These are phyloP conservation scores for Epichloe elymi DNA, from an alignment of 2,329 filamentous ascomycete genomes.

Conservation along the genomic window DNA sequence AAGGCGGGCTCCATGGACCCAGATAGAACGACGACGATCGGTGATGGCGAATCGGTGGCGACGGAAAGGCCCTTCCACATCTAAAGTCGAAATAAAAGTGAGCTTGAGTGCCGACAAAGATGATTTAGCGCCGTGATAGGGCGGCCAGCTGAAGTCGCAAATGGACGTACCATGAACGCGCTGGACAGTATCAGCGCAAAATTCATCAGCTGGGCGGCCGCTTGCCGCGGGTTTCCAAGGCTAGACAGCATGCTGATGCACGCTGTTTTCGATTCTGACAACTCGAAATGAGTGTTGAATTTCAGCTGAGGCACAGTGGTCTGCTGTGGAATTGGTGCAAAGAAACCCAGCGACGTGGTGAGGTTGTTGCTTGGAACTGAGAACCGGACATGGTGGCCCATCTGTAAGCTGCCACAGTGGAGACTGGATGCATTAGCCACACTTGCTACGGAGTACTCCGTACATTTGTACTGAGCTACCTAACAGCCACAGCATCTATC, in stretches of 20 bases:
- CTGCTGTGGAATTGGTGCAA: not conserved
- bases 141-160: not conserved
- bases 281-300: not conserved
- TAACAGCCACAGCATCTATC: not conserved
- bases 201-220: constrained; percentile 72
- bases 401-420: not conserved
- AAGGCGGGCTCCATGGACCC: constrained; percentile 79
- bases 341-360: not conserved
- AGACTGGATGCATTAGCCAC: not conserved
- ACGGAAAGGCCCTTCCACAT: constrained; percentile 85
- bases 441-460: not conserved
- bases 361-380: constrained; percentile 4
- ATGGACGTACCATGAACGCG: constrained; percentile 65
- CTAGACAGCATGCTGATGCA: constrained; percentile 47
- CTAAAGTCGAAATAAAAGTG: constrained; percentile 18
- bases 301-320: not conserved
- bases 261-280: not conserved
- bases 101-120: too few relatives aligned
- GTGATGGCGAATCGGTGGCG: constrained; percentile 58
- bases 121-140: not conserved
- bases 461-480: too few relatives aligned
- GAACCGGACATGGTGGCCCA: constrained; percentile 16
- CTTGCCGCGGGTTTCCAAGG: constrained; percentile 65
- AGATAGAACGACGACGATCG: constrained; percentile 73
- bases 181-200: constrained; percentile 83